These are phyloP conservation scores for Protea cynaroides DNA, from an alignment of 164 flowering plant genomes.

Conservation along the genomic window DNA sequence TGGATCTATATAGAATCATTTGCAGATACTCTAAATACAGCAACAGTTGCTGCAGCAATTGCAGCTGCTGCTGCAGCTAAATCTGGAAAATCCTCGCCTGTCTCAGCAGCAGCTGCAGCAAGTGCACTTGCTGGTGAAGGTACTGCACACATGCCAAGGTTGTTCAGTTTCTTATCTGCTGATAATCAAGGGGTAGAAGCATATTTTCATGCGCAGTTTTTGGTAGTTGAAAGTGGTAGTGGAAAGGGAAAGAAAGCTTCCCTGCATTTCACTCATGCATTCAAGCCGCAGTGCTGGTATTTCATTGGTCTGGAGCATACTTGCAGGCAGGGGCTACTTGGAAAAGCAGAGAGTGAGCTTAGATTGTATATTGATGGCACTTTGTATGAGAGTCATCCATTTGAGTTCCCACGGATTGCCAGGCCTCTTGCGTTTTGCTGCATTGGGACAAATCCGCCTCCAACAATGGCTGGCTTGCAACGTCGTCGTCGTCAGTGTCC, in stretches of 20 bases:
- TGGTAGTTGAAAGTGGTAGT: constrained; percentile 94
- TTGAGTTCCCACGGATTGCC: constrained; percentile 91
- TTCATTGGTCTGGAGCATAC: constrained; percentile 92
- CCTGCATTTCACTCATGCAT: constrained; percentile 95
- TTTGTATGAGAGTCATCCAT: constrained; percentile 86
- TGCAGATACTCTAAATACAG: constrained; percentile 95
- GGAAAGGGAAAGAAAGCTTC: constrained; percentile 95
- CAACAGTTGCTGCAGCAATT: constrained; percentile 96
- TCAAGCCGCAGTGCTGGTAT: constrained; percentile 98
- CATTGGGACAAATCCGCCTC: constrained; percentile 98
- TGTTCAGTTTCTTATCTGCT: constrained; percentile 93
- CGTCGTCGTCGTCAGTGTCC: constrained; percentile 98
- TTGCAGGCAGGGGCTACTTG: constrained; percentile 77
- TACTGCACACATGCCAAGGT: constrained; percentile 94
- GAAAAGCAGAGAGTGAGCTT: constrained; percentile 90
- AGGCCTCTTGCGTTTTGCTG: constrained; percentile 98
- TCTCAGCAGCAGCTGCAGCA: constrained; percentile 99
- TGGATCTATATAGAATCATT: constrained; percentile 99
- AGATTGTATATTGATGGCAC: constrained; percentile 89
- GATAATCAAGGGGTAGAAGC: constrained; percentile 99
- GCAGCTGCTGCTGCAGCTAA: constrained; percentile 98
- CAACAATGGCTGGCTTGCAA: constrained; percentile 98
- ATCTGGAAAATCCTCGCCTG: constrained; percentile 94
- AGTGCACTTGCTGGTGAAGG: constrained; percentile 99
- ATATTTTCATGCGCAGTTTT: constrained; percentile 96